Conservation (phyloP, 2,329 filamentous ascomycete species). For the Aspergillus sp. region DNA sequence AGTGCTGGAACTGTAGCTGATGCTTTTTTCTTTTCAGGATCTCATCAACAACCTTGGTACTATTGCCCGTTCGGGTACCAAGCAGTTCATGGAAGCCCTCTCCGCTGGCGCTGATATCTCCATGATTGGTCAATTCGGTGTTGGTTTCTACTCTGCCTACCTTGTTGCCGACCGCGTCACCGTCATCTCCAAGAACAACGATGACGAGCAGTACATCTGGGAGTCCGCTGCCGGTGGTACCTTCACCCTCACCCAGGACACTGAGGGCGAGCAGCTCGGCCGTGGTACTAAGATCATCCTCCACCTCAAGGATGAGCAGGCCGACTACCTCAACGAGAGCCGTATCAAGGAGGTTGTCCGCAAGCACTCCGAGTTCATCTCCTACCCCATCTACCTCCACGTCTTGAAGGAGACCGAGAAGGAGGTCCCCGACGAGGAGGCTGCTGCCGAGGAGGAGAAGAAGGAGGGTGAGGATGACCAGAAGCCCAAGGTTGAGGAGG, state of each 20-base stretch:
- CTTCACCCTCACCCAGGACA: slow-evolving; percentile 87
- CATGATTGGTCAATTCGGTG: slow-evolving; percentile 99
- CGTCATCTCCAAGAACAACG: slow-evolving; percentile 97
- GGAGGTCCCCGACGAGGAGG: slow-evolving; percentile 95
- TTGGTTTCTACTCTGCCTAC: slow-evolving; percentile 99
- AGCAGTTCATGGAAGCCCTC: slow-evolving; percentile 99
- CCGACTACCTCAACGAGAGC: slow-evolving; percentile 95
- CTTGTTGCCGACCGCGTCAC: slow-evolving; percentile 94
- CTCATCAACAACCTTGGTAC: slow-evolving; percentile 99
- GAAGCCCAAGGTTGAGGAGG: slow-evolving; percentile 93
- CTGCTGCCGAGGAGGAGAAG: slow-evolving; percentile 49
- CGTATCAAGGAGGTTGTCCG: slow-evolving; percentile 99
- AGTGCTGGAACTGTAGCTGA: background rate
- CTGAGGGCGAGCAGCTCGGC: slow-evolving; percentile 80
- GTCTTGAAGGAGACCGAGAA: slow-evolving; percentile 98
- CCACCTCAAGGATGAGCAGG: slow-evolving; percentile 98
- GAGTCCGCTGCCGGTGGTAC: slow-evolving; percentile 95
- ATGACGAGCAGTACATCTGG: slow-evolving; percentile 99
- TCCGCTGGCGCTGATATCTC: slow-evolving; percentile 97
- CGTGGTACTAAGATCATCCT: slow-evolving; percentile 97
- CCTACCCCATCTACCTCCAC: slow-evolving; percentile 99
- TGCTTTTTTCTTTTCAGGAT: slow-evolving; percentile 50
- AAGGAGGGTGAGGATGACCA: slow-evolving; percentile 75
- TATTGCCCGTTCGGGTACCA: slow-evolving; percentile 97
- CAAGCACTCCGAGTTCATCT: slow-evolving; percentile 99